These are phyloP conservation scores for Omphalotus guepiniiformis DNA, from an alignment of 768 basidiomycete genomes.

Conservation along the genomic window DNA sequence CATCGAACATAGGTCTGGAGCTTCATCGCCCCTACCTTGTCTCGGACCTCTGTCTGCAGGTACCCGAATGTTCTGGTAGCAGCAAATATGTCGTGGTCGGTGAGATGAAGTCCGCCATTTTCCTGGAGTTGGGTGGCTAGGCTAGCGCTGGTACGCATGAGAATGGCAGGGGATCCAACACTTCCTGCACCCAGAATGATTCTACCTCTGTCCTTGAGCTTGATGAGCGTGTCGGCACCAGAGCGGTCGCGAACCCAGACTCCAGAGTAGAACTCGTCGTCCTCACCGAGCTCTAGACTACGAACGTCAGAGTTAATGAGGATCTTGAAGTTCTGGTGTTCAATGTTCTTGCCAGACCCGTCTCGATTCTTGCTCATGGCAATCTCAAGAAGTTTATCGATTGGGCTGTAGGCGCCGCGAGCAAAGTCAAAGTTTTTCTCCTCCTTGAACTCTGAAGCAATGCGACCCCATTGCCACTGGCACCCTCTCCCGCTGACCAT, in stretches of 20 bases:
- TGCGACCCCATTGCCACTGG: conserved; percentile 24
- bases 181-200: conserved; percentile 18
- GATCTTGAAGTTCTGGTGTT: conserved; percentile 17
- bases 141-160: conserved; percentile 18
- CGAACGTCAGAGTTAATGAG: conserved; percentile 12
- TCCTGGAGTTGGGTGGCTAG: conserved; percentile 2
- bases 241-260: background rate
- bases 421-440: conserved; percentile 22
- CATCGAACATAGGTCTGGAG: conserved; percentile 17
- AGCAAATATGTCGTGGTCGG: conserved; percentile 23
- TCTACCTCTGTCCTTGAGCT: background rate
- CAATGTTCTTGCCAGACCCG: conserved; percentile 1
- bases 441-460: conserved; percentile 22
- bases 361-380: conserved; percentile 19
- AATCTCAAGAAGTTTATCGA: conserved; percentile 23
- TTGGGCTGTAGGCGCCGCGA: conserved; percentile 20
- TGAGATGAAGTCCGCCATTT: conserved; percentile 14
- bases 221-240: background rate
- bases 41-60: conserved; percentile 6
- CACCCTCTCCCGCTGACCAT: conserved; percentile 1
- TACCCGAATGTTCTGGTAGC: conserved; percentile 15
- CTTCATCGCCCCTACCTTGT: conserved; percentile 20
- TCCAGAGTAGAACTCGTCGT: background rate
- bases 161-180: conserved; percentile 17
- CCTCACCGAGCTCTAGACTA: background rate